phyloP scores from a whole-genome alignment of 768 basidiomycete species.

The Lactifluus rugatus region DNA sequence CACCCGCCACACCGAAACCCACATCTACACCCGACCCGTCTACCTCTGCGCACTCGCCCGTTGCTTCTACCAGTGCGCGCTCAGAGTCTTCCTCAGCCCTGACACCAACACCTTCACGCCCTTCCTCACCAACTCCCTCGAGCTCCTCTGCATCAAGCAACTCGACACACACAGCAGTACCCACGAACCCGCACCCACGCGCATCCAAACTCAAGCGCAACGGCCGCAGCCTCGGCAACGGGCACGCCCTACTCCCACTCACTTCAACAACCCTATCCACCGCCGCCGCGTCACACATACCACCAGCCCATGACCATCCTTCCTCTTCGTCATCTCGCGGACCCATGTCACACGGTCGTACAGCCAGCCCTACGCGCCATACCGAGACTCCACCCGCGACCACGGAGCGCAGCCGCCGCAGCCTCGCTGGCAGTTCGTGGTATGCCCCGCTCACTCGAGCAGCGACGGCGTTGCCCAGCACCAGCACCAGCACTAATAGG shows the following conservation, averaged over 20 bases:
- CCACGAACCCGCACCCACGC: conserved; percentile 10
- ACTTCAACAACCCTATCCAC: neutral
- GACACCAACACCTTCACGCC: conserved; percentile 18
- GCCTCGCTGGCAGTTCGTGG: no score
- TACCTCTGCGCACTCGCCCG: neutral
- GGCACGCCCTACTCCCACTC: neutral
- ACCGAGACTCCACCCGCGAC: neutral
- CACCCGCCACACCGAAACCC: neutral
- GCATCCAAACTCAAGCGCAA: neutral
- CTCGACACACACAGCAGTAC: conserved; percentile 19
- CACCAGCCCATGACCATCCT: neutral
- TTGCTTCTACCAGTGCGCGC: neutral
- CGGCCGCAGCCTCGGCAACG: neutral
- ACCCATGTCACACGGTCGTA: neutral
- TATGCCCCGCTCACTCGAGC: neutral
- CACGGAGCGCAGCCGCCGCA: neutral
- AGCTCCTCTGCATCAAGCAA: conserved; percentile 15
- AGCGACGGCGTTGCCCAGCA: neutral
- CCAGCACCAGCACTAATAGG: neutral
- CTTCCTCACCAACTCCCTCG: conserved; percentile 17
- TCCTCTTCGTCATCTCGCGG: neutral
- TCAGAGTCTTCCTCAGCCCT: neutral
- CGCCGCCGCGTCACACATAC: neutral
- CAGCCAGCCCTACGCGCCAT: neutral
- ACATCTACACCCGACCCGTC: neutral